Evolutionary conservation across 768 basidiomycete species (phyloP).

Genomic region (Psilocybe azurescens): DNA sequence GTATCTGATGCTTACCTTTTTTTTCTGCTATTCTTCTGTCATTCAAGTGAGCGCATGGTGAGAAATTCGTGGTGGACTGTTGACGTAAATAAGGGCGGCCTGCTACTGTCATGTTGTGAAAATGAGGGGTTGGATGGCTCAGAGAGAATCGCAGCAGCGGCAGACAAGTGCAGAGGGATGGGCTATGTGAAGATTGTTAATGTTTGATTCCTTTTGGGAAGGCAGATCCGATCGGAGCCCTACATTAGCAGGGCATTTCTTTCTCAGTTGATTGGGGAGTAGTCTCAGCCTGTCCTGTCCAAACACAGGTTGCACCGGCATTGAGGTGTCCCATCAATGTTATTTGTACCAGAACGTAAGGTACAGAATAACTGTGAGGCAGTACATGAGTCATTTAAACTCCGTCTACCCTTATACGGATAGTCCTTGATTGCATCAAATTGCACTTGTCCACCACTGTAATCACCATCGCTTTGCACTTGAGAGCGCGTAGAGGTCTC

Average conservation of each 20-base stretch:
- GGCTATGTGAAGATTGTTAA: constrained; percentile 26
- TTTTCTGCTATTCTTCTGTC: constrained; percentile 13
- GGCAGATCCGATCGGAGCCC: constrained; percentile 44
- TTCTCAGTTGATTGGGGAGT: constrained; percentile 14
- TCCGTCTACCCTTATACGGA: too few relatives aligned
- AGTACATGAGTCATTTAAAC: too few relatives aligned
- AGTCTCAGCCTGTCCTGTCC: too few relatives aligned
- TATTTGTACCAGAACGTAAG: too few relatives aligned
- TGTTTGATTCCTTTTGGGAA: constrained; percentile 37
- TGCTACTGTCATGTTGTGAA: constrained; percentile 19
- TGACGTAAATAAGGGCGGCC: constrained; percentile 10
- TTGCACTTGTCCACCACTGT: too few relatives aligned
- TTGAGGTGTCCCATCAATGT: too few relatives aligned
- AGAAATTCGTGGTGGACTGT: not conserved
- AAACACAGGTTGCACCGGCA: too few relatives aligned
- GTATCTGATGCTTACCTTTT: constrained; percentile 14
- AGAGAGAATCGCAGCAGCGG: not conserved
- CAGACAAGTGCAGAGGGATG: not conserved
- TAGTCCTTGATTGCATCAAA: too few relatives aligned
- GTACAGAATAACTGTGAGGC: too few relatives aligned
- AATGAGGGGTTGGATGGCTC: constrained; percentile 5
- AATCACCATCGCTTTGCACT: too few relatives aligned
- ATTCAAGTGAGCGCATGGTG: constrained; percentile 16
- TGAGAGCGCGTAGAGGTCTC: too few relatives aligned
- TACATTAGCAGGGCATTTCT: constrained; percentile 16